A percentile compares a stretch with the other conserved stretches of the same genome.
Conservation (phyloP, 495 filamentous ascomycete species). For the Immersiella caudata region DNA sequence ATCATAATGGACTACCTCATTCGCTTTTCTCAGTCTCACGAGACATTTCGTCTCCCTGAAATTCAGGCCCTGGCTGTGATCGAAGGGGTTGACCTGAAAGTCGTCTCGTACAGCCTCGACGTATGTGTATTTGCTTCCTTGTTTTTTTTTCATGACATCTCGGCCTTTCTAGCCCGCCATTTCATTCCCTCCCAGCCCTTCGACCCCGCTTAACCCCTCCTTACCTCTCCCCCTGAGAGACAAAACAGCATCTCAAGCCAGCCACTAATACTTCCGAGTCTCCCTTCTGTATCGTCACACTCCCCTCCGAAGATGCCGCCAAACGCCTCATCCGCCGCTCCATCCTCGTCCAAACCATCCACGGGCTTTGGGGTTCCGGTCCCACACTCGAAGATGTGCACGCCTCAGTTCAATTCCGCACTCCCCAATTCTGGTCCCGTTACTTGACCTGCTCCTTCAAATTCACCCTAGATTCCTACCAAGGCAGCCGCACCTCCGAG, state of each 20-base stretch:
- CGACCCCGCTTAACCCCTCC: constrained; percentile 16
- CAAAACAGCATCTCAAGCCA: constrained; percentile 18
- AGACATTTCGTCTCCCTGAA: constrained; percentile 86
- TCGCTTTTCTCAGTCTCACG: constrained; percentile 85
- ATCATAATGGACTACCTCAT: constrained; percentile 74
- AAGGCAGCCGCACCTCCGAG: constrained; percentile 61
- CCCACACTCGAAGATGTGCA: constrained; percentile 69
- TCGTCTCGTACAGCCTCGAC: constrained; percentile 69
- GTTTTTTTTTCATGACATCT: constrained; percentile 10
- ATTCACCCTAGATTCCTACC: constrained; percentile 79
- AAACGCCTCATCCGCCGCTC: constrained; percentile 68
- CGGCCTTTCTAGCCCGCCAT: neutral
- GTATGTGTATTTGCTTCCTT: constrained; percentile 65
- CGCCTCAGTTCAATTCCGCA: constrained; percentile 57
- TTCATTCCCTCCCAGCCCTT: neutral
- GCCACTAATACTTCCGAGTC: constrained; percentile 59
- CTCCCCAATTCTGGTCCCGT: constrained; percentile 62
- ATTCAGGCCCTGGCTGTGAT: constrained; percentile 79
- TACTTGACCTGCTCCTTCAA: constrained; percentile 71
- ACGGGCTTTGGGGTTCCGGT: constrained; percentile 86
- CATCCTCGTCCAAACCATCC: constrained; percentile 78
- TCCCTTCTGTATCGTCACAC: constrained; percentile 78
- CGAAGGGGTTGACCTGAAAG: constrained; percentile 65
- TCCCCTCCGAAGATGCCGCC: constrained; percentile 68
- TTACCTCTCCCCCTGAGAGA: neutral